Conservation (phyloP, 371 early-diverging fungal species). For the Lichtheimia ornata region DNA sequence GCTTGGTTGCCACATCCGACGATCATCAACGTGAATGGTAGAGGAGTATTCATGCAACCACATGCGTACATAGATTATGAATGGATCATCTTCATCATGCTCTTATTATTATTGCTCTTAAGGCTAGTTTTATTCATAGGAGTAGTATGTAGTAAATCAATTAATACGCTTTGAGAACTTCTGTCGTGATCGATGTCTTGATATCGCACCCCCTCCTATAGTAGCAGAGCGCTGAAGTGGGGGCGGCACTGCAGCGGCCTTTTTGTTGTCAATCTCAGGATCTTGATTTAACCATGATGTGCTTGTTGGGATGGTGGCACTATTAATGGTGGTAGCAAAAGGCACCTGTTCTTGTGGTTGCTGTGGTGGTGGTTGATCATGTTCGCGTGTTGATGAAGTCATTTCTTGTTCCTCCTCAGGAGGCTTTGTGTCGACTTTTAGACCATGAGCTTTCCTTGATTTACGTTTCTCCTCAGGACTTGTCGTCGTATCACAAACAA, state of each 20-base stretch:
- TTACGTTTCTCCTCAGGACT: background rate
- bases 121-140: no score
- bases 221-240: conserved; percentile 18
- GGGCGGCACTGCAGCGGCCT: conserved; percentile 6
- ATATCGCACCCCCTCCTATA: conserved; percentile 4
- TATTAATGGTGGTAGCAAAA: conserved; percentile 22
- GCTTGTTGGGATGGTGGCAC: conserved; percentile 32
- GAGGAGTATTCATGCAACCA: no score
- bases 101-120: no score
- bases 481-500: background rate
- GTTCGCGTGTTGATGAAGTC: background rate
- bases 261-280: conserved; percentile 16
- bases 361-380: background rate
- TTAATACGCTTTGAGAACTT: no score
- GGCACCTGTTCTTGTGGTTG: background rate
- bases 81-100: no score
- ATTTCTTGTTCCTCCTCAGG: conserved; percentile 7
- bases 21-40: no score
- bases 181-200: no score
- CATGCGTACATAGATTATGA: no score
- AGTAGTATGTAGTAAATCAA: no score
- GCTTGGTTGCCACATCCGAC: no score
- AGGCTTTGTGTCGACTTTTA: conserved; percentile 34
- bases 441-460: conserved; percentile 26
- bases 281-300: conserved; percentile 31